These are phyloP conservation scores for Colletotrichum eremochloae DNA, from an alignment of 2,329 filamentous ascomycete species.

Conservation along the genomic window DNA sequence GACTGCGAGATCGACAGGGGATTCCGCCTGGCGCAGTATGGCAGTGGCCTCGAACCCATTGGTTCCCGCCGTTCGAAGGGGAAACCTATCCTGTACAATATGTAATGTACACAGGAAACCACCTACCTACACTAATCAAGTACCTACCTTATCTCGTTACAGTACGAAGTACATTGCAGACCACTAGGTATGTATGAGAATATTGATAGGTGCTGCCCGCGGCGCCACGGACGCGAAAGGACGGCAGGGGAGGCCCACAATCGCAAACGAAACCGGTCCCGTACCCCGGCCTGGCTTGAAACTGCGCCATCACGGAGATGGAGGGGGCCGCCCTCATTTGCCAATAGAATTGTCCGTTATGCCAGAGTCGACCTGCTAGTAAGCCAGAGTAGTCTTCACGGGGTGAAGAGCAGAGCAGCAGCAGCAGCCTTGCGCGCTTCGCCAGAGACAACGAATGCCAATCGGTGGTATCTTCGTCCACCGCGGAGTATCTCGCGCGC, in stretches of 20 bases:
- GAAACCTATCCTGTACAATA: too few relatives aligned
- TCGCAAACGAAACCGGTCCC: slow-evolving; percentile 20
- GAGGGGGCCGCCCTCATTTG: slow-evolving; percentile 7
- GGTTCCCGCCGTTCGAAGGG: slow-evolving; percentile 18
- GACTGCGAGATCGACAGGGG: slow-evolving; percentile 16
- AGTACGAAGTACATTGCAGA: too few relatives aligned
- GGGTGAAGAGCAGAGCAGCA: too few relatives aligned
- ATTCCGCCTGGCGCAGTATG: slow-evolving; percentile 5
- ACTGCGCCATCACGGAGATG: slow-evolving; percentile 39
- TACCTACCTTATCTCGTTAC: too few relatives aligned
- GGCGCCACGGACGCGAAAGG: slow-evolving; percentile 21
- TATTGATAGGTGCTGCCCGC: not conserved
- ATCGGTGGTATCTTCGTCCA: not conserved
- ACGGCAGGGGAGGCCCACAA: slow-evolving; percentile 19
- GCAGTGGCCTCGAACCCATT: slow-evolving; percentile 14
- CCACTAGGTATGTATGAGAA: not conserved
- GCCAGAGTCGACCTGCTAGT: not conserved
- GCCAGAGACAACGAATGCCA: not conserved
- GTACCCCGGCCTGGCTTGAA: slow-evolving; percentile 35
- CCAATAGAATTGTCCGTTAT: slow-evolving; percentile 3
- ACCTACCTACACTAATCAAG: too few relatives aligned
- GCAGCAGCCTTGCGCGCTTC: not conserved
- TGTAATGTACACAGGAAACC: too few relatives aligned
- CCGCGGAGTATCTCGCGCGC: not conserved
- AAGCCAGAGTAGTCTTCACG: too few relatives aligned